Evolutionary conservation across 352 stramenopile genomes (phyloP), one percentile per base, ranked within the genome.

Genomic region (Saprolegnia parasitica): DNA sequence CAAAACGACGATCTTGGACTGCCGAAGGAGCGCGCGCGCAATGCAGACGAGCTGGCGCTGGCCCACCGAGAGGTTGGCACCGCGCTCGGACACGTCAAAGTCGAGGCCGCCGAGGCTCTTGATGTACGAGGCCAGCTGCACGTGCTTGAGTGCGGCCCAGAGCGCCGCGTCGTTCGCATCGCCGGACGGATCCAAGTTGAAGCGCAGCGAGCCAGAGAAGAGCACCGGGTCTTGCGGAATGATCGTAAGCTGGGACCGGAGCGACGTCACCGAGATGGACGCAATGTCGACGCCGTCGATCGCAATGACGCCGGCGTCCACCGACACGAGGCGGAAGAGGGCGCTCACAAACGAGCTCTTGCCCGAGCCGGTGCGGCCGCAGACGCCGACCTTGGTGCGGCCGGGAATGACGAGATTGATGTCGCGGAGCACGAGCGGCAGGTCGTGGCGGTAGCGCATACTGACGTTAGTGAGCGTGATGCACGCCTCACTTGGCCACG

Each of bases 1-100:
- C 39, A 98, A 62, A 18, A 97, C 74, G 11, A 98, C 58, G 20
- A 72, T 47, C 35, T 91, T 91, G 5, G 83, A 77, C 40, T 92
- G 84, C 9, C 85, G 77, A 5, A 98, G 63, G 4, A 98, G 66
- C 24, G 89, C 93, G 56, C 92, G 77, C 8, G 90, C 91, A 65
- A 98, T 96, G 72, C 91, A 98, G 4, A 98, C 50, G n/a, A n/a
- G n/a, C n/a, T n/a, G n/a, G n/a, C n/a, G n/a, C n/a, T n/a, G n/a
- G n/a, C n/a, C n/a, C n/a, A 87, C 71, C 61, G 81, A 93, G 32
- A 96, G 88, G 73, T 96, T 96, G 13, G 81, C 74, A 29, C 90
- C 89, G 8, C 75, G 72, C 72, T 96, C 56, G 71, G 73, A 18
- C 85, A 70, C 35, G 18, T 71, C 62, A 68, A 61, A 68, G 15